These are phyloP conservation scores for Aspergillus campestris DNA, from an alignment of 495 filamentous ascomycete species.

Conservation along the genomic window DNA sequence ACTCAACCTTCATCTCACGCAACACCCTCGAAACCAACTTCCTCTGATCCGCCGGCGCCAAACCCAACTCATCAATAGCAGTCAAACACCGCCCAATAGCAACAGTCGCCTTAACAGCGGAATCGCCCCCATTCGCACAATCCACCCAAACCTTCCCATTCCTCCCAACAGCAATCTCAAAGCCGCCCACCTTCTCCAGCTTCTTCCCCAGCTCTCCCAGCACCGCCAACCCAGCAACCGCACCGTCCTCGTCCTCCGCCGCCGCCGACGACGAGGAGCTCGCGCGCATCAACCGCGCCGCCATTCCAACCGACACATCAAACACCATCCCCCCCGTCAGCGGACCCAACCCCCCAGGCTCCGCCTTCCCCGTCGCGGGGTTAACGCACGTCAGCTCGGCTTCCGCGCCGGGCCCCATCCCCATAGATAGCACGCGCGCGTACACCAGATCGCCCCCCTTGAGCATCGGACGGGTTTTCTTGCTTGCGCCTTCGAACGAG, in stretches of 20 bases:
- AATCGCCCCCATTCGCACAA: constrained; percentile 50
- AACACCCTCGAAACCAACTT: constrained; percentile 67
- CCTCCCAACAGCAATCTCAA: constrained; percentile 90
- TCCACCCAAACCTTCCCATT: constrained; percentile 93
- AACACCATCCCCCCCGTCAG: constrained; percentile 84
- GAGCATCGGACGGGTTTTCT: constrained; percentile 81
- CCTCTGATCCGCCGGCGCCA: constrained; percentile 66
- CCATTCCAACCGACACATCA: constrained; percentile 68
- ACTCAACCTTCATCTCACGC: constrained; percentile 37
- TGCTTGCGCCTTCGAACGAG: constrained; percentile 82
- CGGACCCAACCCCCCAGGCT: constrained; percentile 80
- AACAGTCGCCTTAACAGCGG: constrained; percentile 52
- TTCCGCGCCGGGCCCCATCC: constrained; percentile 71
- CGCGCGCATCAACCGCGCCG: constrained; percentile 55
- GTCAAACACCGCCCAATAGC: constrained; percentile 72
- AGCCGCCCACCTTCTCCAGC: constrained; percentile 53
- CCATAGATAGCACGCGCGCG: constrained; percentile 60
- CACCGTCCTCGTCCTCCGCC: constrained; percentile 50
- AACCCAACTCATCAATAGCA: constrained; percentile 60
- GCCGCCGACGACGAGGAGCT: constrained; percentile 47
- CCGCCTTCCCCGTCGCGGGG: constrained; percentile 75
- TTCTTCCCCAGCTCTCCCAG: constrained; percentile 77
- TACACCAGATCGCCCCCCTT: constrained; percentile 71
- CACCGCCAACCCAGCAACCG: constrained; percentile 52
- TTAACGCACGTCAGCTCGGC: constrained; percentile 86